Evolutionary conservation across 2,329 filamentous ascomycete species (phyloP), one percentile per base, ranked within the genome.

Genomic region (Paraconiothyrium sp.): DNA sequence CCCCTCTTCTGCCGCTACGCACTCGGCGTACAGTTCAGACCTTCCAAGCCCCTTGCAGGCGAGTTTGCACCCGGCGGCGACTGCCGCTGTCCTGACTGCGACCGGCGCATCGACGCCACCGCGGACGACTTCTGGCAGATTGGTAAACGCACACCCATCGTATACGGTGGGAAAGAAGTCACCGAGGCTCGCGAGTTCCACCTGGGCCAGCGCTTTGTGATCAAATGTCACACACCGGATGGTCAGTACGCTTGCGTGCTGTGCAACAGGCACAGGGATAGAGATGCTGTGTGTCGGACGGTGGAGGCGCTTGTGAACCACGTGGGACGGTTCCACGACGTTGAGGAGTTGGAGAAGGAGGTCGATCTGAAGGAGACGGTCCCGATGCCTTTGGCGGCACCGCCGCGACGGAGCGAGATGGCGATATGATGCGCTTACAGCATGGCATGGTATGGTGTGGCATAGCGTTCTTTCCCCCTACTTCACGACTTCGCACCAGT

Each of bases 111-210:
- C 43, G 69, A 67, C 49, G 74, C 73, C 3, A 70, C 72, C 1
- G 60, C 70, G 6, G 72, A 75, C n/a, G 76, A 78, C 56, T 77
- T 76, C 63, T 79, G 77, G 77, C 70, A 74, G 63, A 78, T 79
- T 14, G 73, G 73, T 20, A 79, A 79, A 55, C 67, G 74, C 27
- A 73, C 68, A 11, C 73, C 75, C 0, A 48, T 72, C 11, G 63
- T 70, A 14, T 20, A 62, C 68, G 10, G 67, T 49, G 68, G 76
- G 44, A 72, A 75, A 11, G 70, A 74, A 24, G 64, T 78, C 43
- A 62, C 76, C 54, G 74, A 78, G 46, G 76, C 75, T n/a, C 66
- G 75, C 22, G 76, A 76, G 56, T 79, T 77, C 41, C 66, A 72
- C 27, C 69, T 79, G 8, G 74, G 70, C 1, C 77, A 78, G 64